These are phyloP conservation scores for Sindora glabra DNA, from an alignment of 306 rosid species.

Conservation along the genomic window DNA sequence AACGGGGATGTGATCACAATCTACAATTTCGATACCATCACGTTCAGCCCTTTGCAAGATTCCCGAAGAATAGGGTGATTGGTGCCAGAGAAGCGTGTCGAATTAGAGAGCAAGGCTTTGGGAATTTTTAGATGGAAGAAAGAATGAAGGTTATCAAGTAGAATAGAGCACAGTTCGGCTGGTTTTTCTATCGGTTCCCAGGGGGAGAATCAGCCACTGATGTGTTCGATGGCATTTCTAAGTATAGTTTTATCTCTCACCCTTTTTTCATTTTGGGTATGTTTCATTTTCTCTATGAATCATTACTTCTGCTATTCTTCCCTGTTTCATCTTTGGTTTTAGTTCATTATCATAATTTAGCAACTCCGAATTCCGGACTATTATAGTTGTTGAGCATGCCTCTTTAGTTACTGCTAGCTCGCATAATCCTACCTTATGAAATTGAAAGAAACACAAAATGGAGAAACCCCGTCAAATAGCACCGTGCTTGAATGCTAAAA, in stretches of 20 bases:
- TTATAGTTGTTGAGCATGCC: background rate
- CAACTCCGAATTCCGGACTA: too few species aligned
- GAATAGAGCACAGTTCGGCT: constrained; percentile 53
- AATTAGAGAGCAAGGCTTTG: constrained; percentile 82
- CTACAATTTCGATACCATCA: too few species aligned
- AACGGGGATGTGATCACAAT: too few species aligned
- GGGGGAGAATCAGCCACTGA: constrained; percentile 98
- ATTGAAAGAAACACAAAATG: too few species aligned
- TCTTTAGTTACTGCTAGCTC: too few species aligned
- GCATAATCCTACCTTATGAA: too few species aligned
- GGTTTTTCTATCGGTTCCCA: constrained; percentile 85
- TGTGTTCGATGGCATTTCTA: constrained; percentile 74
- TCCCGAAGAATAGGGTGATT: constrained; percentile 56
- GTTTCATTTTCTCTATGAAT: background rate
- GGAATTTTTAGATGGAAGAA: constrained; percentile 79
- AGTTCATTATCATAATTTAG: too few species aligned
- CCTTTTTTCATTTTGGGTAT: background rate
- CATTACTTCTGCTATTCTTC: background rate
- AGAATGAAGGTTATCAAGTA: constrained; percentile 55
- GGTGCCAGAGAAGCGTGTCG: constrained; percentile 90
- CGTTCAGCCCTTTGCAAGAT: constrained; percentile 71
- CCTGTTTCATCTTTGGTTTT: too few species aligned
- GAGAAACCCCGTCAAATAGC: too few species aligned
- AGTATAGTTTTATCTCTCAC: constrained; percentile 22
- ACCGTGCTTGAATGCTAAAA: too few species aligned